phyloP scores from a whole-genome alignment of 768 basidiomycete genomes.

The Dioszegia hungarica region DNA sequence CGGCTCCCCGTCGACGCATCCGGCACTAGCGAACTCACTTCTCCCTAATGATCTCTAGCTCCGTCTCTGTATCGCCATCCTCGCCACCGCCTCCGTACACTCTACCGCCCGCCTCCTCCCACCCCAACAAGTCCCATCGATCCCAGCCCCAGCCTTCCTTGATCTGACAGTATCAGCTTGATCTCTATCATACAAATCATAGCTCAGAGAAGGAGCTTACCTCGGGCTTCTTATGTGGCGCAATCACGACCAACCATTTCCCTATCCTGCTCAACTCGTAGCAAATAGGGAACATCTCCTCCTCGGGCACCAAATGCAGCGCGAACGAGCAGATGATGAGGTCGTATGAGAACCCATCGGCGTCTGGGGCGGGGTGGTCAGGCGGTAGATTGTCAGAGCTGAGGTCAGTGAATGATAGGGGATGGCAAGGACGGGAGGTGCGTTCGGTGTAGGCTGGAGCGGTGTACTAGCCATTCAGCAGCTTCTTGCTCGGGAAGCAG shows the following conservation, averaged over 20 bases:
- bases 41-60: slow-evolving; percentile 31
- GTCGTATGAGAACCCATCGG: slow-evolving; percentile 51
- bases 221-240: slow-evolving; percentile 73
- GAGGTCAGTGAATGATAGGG: slow-evolving; percentile 62
- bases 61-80: slow-evolving; percentile 19
- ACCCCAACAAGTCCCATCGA: slow-evolving; percentile 42
- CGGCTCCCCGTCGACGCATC: too few species aligned
- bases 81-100: slow-evolving; percentile 15
- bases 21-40: slow-evolving; percentile 23
- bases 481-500: neutral
- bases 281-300: slow-evolving; percentile 62
- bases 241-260: slow-evolving; percentile 64
- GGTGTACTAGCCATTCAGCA: slow-evolving; percentile 57
- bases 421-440: slow-evolving; percentile 57
- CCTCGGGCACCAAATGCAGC: slow-evolving; percentile 61
- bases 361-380: slow-evolving; percentile 3
- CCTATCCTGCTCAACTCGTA: slow-evolving; percentile 62
- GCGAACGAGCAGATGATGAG: slow-evolving; percentile 71
- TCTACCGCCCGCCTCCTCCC: slow-evolving; percentile 32
- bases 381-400: slow-evolving; percentile 58
- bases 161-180: slow-evolving; percentile 30
- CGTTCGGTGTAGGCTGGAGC: slow-evolving; percentile 58
- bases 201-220: slow-evolving; percentile 48
- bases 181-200: neutral
- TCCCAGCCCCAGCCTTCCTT: slow-evolving; percentile 46